Evolutionary conservation across 345 rosid species (phyloP).

Genomic region (Sisymbrium irio): DNA sequence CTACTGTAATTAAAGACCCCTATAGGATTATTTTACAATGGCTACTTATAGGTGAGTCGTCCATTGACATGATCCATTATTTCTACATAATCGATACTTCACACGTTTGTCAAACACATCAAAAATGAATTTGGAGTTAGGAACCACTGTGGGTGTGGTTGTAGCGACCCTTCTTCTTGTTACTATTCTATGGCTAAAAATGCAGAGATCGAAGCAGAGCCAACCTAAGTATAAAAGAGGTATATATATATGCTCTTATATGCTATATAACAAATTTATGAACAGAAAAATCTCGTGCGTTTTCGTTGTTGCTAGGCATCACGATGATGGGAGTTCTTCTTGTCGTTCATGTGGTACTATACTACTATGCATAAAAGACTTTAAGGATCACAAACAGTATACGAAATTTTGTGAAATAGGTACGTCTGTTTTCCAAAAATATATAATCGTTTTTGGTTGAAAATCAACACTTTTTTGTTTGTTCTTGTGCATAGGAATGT

Average conservation of each 20-base stretch:
- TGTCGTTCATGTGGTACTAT: not conserved
- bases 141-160: not conserved
- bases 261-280: too few relatives aligned
- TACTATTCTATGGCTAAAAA: not conserved
- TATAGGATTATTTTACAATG: too few relatives aligned
- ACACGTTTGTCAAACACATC: not conserved
- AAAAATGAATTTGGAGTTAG: not conserved
- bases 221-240: not conserved
- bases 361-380: not conserved
- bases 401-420: not conserved
- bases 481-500: not conserved
- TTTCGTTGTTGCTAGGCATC: not conserved
- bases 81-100: not conserved
- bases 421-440: not conserved
- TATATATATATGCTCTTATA: not conserved
- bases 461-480: not conserved
- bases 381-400: not conserved
- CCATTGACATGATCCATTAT: not conserved
- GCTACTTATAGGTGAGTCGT: not conserved
- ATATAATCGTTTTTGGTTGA: not conserved
- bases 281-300: too few relatives aligned
- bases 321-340: not conserved
- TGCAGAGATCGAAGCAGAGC: not conserved
- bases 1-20: not conserved
- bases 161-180: not conserved